These are phyloP conservation scores for Pseudohalonectria lignicola DNA, from an alignment of 2,329 filamentous ascomycete species.

Conservation along the genomic window DNA sequence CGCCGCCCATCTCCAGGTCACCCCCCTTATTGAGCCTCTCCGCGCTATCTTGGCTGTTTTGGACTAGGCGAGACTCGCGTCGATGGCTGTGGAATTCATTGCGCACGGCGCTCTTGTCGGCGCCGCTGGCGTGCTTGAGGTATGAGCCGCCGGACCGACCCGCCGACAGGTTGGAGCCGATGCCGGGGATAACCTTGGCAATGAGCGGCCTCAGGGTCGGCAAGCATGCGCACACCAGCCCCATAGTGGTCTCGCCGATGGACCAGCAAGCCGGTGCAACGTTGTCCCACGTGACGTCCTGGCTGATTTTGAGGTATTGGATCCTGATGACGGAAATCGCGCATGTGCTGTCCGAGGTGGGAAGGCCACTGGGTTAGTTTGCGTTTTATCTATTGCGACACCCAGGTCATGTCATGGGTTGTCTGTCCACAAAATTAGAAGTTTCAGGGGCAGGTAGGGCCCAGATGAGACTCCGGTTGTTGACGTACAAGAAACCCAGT, in stretches of 20 bases:
- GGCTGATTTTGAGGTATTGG: constrained; percentile 20
- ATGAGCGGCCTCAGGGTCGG: constrained; percentile 21
- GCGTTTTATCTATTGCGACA: background rate
- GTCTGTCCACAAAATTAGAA: too few relatives aligned
- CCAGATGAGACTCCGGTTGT: too few relatives aligned
- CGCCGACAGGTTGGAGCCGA: background rate
- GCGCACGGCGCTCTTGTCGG: background rate
- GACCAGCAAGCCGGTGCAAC: constrained; percentile 23
- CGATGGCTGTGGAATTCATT: background rate
- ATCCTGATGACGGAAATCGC: constrained; percentile 26
- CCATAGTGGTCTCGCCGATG: constrained; percentile 21
- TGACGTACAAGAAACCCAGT: constrained; percentile 15
- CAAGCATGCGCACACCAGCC: constrained; percentile 23
- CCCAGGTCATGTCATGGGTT: too few relatives aligned
- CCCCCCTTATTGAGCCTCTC: background rate
- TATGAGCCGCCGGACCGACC: background rate
- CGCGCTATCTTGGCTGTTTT: background rate
- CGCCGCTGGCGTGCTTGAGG: background rate
- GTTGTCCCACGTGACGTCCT: constrained; percentile 25
- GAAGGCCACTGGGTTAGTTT: background rate
- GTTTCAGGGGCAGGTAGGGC: too few relatives aligned
- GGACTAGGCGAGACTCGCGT: too few relatives aligned
- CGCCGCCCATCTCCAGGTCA: background rate
- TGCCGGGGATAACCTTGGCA: background rate
- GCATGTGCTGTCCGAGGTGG: constrained; percentile 14